Percentiles rank a stretch among this genome's conserved stretches.
Evolutionary conservation across 305 asterid species (phyloP).

Genomic region (Fraxinus floribunda): DNA sequence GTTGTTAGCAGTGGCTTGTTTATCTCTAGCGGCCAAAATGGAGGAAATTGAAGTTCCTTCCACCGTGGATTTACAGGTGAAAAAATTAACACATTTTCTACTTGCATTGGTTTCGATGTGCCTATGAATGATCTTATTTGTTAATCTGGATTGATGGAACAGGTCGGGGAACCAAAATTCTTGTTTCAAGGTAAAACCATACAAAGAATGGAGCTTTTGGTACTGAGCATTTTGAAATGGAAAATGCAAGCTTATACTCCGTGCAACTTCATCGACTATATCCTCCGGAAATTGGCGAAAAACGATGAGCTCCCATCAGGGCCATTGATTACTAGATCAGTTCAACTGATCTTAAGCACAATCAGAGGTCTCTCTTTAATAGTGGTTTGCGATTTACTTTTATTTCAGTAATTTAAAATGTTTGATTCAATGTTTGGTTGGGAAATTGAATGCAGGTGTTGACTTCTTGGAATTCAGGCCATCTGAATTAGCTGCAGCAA

Average conservation of each 20-base stretch:
- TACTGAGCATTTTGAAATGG: constrained; percentile 56
- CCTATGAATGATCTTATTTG: background rate
- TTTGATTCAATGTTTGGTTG: constrained; percentile 32
- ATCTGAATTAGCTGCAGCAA: constrained; percentile 77
- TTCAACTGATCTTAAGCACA: constrained; percentile 48
- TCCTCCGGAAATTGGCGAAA: constrained; percentile 44
- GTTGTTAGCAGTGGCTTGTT: constrained; percentile 67
- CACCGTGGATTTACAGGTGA: constrained; percentile 66
- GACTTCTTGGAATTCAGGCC: constrained; percentile 86
- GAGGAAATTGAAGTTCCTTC: constrained; percentile 63
- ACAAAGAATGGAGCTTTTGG: constrained; percentile 66
- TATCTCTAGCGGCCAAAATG: constrained; percentile 73
- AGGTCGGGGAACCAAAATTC: constrained; percentile 53
- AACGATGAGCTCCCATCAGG: constrained; percentile 32
- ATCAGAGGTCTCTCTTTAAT: constrained; percentile 46
- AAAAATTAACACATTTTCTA: background rate
- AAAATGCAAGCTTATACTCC: constrained; percentile 69
- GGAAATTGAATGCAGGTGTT: constrained; percentile 64
- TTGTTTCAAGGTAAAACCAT: constrained; percentile 57
- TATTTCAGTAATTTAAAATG: background rate
- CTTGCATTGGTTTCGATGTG: too few species aligned
- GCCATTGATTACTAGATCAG: constrained; percentile 37
- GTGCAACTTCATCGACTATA: constrained; percentile 53
- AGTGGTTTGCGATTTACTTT: background rate
- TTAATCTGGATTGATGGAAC: constrained; percentile 25